Percentiles rank a stretch among this genome's conserved stretches.
Evolutionary conservation across 371 early-diverging fungal genomes (phyloP).

Genomic region (Dichotomocladium elegans): DNA sequence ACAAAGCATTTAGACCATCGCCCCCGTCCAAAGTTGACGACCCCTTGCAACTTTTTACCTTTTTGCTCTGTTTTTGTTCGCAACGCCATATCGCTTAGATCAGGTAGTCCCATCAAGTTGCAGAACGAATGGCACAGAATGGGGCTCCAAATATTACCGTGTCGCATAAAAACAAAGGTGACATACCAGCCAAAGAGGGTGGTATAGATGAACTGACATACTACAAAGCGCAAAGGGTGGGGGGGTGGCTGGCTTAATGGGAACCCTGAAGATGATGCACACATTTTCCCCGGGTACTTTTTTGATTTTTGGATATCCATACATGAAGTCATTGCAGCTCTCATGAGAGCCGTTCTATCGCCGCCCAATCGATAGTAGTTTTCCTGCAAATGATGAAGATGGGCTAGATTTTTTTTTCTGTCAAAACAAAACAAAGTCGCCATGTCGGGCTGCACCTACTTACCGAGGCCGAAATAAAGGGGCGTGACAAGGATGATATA

Average conservation of each 20-base stretch:
- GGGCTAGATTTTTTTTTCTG: conserved; percentile 25
- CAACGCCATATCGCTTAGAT: conserved; percentile 22
- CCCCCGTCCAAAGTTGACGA: too few species aligned
- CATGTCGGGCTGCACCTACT: background rate
- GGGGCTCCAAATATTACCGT: conserved; percentile 34
- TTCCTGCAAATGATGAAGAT: conserved; percentile 62
- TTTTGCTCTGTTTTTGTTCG: conserved; percentile 5
- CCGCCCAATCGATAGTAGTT: conserved; percentile 35
- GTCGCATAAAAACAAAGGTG: conserved; percentile 53
- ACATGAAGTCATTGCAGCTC: conserved; percentile 32
- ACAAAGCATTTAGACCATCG: too few species aligned
- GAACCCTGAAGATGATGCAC: too few species aligned
- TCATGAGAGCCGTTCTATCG: conserved; percentile 24
- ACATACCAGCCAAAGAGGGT: conserved; percentile 71
- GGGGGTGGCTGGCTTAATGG: too few species aligned
- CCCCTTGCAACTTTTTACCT: conserved; percentile 12
- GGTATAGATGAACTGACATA: conserved; percentile 62
- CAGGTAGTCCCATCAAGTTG: conserved; percentile 68
- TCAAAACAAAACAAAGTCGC: background rate
- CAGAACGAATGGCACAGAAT: conserved; percentile 59
- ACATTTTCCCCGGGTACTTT: too few species aligned
- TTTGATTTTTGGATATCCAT: too few species aligned
- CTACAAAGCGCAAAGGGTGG: conserved; percentile 11
- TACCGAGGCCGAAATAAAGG: conserved; percentile 66
- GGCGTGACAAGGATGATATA: conserved; percentile 52